These are phyloP conservation scores for Cladophialophora bantiana DNA, from an alignment of 2,329 filamentous ascomycete genomes.

Conservation along the genomic window DNA sequence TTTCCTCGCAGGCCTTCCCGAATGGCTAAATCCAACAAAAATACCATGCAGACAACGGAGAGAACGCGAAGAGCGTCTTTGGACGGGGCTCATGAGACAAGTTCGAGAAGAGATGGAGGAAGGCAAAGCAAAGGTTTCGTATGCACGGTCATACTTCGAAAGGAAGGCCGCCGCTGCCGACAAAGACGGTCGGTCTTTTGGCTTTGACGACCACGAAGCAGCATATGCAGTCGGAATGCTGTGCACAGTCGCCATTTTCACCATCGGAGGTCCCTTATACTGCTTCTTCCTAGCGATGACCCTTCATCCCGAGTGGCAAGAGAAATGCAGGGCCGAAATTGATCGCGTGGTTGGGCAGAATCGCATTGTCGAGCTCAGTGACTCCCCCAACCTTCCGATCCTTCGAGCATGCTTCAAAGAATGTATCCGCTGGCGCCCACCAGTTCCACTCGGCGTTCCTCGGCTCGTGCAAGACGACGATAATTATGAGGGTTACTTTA, in stretches of 20 bases:
- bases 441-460: conserved; percentile 58
- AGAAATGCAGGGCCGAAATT: conserved; percentile 55
- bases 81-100: conserved; percentile 40
- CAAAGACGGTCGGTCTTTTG: conserved; percentile 31
- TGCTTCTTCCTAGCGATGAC: conserved; percentile 53
- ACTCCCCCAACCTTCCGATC: conserved; percentile 48
- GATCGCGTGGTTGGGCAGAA: conserved; percentile 52
- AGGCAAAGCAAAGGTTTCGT: conserved; percentile 35
- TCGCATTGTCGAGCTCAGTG: conserved; percentile 52
- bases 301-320: conserved; percentile 58
- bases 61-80: conserved; percentile 41
- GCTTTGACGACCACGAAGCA: conserved; percentile 40
- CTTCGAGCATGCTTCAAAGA: conserved; percentile 53
- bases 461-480: conserved; percentile 61
- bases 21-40: conserved; percentile 40
- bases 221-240: conserved; percentile 41
- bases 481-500: conserved; percentile 57
- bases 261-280: conserved; percentile 41
- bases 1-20: conserved; percentile 38
- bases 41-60: conserved; percentile 37
- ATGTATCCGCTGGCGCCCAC: conserved; percentile 57
- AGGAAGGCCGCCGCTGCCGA: conserved; percentile 32
- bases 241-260: conserved; percentile 41
- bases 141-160: conserved; percentile 39
- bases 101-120: conserved; percentile 37